Conservation (phyloP, 2,329 filamentous ascomycete genomes). For the Ilyonectria sp. region DNA sequence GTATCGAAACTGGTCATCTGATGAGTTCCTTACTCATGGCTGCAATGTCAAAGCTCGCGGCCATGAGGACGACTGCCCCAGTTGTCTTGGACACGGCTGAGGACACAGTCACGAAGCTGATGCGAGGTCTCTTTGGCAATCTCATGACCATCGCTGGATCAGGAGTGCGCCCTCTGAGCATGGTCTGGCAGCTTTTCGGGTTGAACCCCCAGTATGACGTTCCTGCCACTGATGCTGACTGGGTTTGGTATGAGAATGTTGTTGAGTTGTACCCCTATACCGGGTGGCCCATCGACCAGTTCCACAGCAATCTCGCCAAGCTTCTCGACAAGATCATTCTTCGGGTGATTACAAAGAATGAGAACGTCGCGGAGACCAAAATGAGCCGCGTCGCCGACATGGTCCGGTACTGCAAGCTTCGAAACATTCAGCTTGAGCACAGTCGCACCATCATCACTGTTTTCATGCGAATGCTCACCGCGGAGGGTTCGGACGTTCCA, state of each 20-base stretch:
- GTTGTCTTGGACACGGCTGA: slow-evolving; percentile 29
- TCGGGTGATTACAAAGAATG: slow-evolving; percentile 35
- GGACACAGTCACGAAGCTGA: slow-evolving; percentile 38
- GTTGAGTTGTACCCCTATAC: slow-evolving; percentile 38
- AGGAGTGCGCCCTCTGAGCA: slow-evolving; percentile 36
- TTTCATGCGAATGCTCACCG: slow-evolving; percentile 24
- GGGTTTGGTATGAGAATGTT: slow-evolving; percentile 39
- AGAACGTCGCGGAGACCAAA: slow-evolving; percentile 27
- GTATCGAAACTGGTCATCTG: slow-evolving; percentile 30
- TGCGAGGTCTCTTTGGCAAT: slow-evolving; percentile 41
- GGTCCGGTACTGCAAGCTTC: slow-evolving; percentile 33
- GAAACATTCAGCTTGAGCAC: slow-evolving; percentile 38
- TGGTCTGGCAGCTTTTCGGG: slow-evolving; percentile 40
- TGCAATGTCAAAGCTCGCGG: slow-evolving; percentile 30
- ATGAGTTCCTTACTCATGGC: slow-evolving; percentile 39
- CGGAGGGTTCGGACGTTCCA: not conserved
- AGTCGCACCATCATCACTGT: slow-evolving; percentile 37
- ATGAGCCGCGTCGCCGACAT: slow-evolving; percentile 26
- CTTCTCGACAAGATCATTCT: slow-evolving; percentile 37
- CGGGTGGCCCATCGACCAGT: slow-evolving; percentile 32
- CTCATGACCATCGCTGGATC: slow-evolving; percentile 37
- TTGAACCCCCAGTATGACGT: slow-evolving; percentile 27
- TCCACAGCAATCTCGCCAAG: slow-evolving; percentile 31
- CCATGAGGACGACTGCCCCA: slow-evolving; percentile 32
- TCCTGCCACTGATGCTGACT: slow-evolving; percentile 28